Conservation (phyloP, 176 grass and related monocot species). For the Elymus sibiricus region DNA sequence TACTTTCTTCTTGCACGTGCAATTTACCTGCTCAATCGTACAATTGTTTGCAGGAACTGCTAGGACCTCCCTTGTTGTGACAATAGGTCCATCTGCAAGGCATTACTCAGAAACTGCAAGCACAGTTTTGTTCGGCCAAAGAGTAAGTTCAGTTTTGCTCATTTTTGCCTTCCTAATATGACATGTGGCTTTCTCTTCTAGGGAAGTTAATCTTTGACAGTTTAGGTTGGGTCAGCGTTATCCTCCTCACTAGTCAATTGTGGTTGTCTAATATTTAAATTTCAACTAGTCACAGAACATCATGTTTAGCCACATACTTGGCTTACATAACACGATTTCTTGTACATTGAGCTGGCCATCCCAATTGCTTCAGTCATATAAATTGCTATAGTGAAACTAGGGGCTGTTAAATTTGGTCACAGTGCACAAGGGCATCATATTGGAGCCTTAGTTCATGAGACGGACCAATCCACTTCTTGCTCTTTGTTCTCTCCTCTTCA, state of each 20-base stretch:
- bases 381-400: background rate
- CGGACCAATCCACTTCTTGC: background rate
- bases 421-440: background rate
- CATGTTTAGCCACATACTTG: background rate
- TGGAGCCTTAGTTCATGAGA: slow-evolving; percentile 11
- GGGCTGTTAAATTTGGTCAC: background rate
- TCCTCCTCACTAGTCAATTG: background rate
- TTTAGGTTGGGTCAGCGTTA: background rate
- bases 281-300: background rate
- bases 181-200: background rate
- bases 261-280: slow-evolving; percentile 10
- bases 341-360: slow-evolving; percentile 7
- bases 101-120: slow-evolving; percentile 98
- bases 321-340: background rate
- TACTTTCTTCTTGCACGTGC: background rate
- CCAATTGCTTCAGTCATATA: slow-evolving; percentile 10
- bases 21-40: slow-evolving; percentile 18
- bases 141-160: slow-evolving; percentile 53
- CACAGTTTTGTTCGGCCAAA: slow-evolving; percentile 90
- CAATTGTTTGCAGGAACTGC: slow-evolving; percentile 65
- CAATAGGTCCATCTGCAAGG: slow-evolving; percentile 77
- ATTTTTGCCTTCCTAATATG: slow-evolving; percentile 17
- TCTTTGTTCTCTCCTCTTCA: background rate
- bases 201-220: background rate
- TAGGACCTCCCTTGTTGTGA: slow-evolving; percentile 92